Base-by-base conservation (phyloP, 1,284 basidiomycete species). In the Ustilago bromivora region DNA sequence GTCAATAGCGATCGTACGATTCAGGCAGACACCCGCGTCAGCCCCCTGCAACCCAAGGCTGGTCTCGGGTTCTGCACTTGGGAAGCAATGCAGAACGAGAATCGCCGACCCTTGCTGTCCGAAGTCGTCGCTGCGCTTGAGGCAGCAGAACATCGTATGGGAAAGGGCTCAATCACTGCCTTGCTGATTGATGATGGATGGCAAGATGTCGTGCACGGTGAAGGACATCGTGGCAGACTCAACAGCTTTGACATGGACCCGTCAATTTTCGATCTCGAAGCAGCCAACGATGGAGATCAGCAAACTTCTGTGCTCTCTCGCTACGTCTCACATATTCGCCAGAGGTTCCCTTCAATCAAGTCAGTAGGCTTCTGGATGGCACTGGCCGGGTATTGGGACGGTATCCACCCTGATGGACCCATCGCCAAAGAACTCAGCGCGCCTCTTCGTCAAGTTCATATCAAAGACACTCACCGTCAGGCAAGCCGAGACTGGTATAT, bases 391-490 rank as follows among this genome's bases (percentile, higher is more conserved):
- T 74, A 77, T 41, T 77, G 75, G 75, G 75, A 77, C 41, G 75
- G 71, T 15, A 61, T 77, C 40, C 49, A 72, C 31, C 61, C 70
- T 5, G 58, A 58, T 38, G 75, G 75, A 11, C 47, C 52, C 13
- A 61, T 74, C n/a, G 71, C 75, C n/a, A 43, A 61, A 38, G 54
- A 46, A 3, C 58, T 77, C 43, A 66, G 68, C 15, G 66, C 61
- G 10, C 57, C 65, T 5, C 65, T 72, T 23, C 56, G 58, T 46
- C 57, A 40, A 5, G 63, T 62, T 34, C 35, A 19, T 5, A 23
- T 73, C n/a, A 49, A 63, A 15, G 71, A 77, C 40, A 59, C 75
- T 1, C 70, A 66, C 52, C 66, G 68, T 23, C 95, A 64, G 51
- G 67, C 76, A 43, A 54, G 52, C 56, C 72, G 69, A 55, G 57